A percentile compares a stretch with the other conserved stretches of the same genome.
Conservation (phyloP, 306 rosid genomes). For the Vachellia collinsii region DNA sequence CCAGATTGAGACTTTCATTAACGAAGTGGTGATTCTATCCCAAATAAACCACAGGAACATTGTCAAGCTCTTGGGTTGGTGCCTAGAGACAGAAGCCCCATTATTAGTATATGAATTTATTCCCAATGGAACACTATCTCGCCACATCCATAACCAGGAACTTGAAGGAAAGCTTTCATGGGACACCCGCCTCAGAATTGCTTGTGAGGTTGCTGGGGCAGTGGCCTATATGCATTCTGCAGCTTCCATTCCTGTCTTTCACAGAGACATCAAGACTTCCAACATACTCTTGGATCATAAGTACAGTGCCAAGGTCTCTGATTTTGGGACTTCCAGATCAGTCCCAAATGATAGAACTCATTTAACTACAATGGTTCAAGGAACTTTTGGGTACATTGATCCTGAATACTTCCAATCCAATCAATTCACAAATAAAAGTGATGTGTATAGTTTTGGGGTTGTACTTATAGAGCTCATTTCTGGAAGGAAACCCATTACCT, state of each 20-base stretch:
- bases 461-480: neutral
- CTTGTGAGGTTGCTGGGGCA: conserved; percentile 4
- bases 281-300: conserved; percentile 5
- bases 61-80: neutral
- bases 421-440: neutral
- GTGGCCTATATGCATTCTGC: conserved; percentile 4
- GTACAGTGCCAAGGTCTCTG: neutral
- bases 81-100: neutral
- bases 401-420: neutral
- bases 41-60: neutral
- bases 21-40: neutral
- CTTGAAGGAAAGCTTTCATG: neutral
- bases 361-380: neutral
- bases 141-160: neutral
- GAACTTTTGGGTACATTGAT: conserved; percentile 1
- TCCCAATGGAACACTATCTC: conserved; percentile 1
- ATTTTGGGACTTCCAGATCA: neutral
- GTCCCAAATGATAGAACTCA: neutral
- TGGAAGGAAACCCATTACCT: neutral
- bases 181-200: neutral
- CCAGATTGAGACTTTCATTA: conserved; percentile 4
- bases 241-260: neutral
- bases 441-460: conserved; percentile 1
- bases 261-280: neutral
- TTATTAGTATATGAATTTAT: neutral